These are phyloP conservation scores for Pseudocercospora eumusae DNA, from an alignment of 2,329 filamentous ascomycete species.

Conservation along the genomic window DNA sequence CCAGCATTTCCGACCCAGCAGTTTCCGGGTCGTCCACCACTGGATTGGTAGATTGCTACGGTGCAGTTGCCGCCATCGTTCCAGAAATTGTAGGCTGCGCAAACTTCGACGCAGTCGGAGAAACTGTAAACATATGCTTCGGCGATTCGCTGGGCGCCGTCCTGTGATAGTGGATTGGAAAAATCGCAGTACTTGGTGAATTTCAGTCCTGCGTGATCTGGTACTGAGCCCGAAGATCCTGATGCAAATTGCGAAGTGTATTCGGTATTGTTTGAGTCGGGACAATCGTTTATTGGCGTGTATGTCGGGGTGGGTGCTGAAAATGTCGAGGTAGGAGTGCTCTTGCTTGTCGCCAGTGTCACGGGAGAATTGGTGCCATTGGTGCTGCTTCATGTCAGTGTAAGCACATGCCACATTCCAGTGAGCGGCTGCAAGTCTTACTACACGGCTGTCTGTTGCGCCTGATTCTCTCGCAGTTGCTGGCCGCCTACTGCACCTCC, in stretches of 20 bases:
- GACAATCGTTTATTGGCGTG: constrained; percentile 38
- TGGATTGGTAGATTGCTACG: constrained; percentile 37
- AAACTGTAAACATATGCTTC: constrained; percentile 42
- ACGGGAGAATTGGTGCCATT: constrained; percentile 26
- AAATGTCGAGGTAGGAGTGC: constrained; percentile 33
- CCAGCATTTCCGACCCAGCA: constrained; percentile 38
- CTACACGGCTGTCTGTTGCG: constrained; percentile 17
- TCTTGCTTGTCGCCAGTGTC: constrained; percentile 23
- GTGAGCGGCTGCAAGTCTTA: constrained; percentile 9
- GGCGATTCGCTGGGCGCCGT: constrained; percentile 28
- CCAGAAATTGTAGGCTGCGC: constrained; percentile 38
- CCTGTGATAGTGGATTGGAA: constrained; percentile 32
- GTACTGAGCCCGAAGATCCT: constrained; percentile 12
- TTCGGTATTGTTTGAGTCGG: constrained; percentile 36
- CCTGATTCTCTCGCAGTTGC: constrained; percentile 30
- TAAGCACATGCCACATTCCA: constrained; percentile 20
- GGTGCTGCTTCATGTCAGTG: constrained; percentile 23
- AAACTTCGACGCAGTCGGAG: constrained; percentile 42
- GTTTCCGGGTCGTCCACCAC: constrained; percentile 34
- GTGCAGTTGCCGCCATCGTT: constrained; percentile 33
- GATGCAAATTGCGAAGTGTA: constrained; percentile 36
- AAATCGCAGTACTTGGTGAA: constrained; percentile 41
- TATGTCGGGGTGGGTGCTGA: constrained; percentile 38
- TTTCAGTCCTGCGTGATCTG: constrained; percentile 27
- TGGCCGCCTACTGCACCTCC: constrained; percentile 42